Evolutionary conservation across 768 basidiomycete genomes (phyloP).

Genomic region (Paxillus rubicundulus): DNA sequence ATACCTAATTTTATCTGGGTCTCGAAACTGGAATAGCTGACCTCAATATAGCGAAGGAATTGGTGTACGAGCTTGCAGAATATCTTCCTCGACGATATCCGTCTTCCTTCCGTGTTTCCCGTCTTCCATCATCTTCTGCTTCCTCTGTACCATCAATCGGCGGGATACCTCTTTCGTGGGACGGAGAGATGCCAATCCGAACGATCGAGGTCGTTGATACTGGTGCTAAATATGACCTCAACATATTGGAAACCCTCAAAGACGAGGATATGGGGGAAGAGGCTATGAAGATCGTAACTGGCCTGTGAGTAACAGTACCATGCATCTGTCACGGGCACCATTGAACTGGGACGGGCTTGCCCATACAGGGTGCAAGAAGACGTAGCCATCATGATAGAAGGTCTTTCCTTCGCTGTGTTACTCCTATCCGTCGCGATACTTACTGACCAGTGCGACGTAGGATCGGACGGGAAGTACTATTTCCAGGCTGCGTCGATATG

Average conservation of each 20-base stretch:
- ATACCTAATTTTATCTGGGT: neutral
- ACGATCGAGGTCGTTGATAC: constrained; percentile 51
- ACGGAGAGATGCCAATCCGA: constrained; percentile 47
- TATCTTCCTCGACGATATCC: constrained; percentile 66
- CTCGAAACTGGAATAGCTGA: neutral
- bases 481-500: constrained; percentile 73
- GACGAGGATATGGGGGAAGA: constrained; percentile 36
- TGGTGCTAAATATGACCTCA: constrained; percentile 49
- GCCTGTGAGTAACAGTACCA: constrained; percentile 47
- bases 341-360: constrained; percentile 2
- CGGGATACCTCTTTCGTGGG: constrained; percentile 35
- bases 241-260: constrained; percentile 19
- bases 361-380: constrained; percentile 52
- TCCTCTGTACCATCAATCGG: constrained; percentile 15
- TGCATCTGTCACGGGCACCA: neutral
- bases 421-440: constrained; percentile 14
- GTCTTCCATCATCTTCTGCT: constrained; percentile 23
- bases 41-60: constrained; percentile 52
- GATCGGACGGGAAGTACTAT: constrained; percentile 66
- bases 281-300: constrained; percentile 59
- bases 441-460: constrained; percentile 35
- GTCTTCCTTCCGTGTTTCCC: constrained; percentile 47
- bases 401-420: constrained; percentile 24
- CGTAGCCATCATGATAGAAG: constrained; percentile 60
- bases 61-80: constrained; percentile 66